Percentiles rank a stretch among this genome's conserved stretches.
Conservation (phyloP, 2,329 filamentous ascomycete genomes). For the Fusarium gaditjirri region DNA sequence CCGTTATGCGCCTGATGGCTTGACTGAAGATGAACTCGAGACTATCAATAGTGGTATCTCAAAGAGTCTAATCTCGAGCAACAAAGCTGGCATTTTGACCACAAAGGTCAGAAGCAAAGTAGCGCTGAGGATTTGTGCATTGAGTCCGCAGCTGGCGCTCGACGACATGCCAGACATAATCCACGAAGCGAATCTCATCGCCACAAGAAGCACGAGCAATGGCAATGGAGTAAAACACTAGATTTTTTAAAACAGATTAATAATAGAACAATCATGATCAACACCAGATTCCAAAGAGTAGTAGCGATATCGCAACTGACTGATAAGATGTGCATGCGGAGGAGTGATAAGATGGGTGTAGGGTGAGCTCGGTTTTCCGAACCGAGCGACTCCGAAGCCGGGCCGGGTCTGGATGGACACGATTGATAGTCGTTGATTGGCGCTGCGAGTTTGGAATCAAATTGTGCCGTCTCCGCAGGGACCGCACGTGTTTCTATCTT, state of each 20-base stretch:
- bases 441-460: conserved; percentile 23
- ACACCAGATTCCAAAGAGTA: background rate
- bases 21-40: background rate
- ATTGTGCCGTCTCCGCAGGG: background rate
- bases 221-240: background rate
- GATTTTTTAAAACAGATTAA: background rate
- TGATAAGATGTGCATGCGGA: background rate
- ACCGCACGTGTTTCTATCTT: conserved; percentile 13
- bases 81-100: conserved; percentile 2
- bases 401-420: background rate
- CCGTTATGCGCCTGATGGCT: conserved; percentile 10
- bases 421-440: conserved; percentile 13
- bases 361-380: conserved; percentile 11
- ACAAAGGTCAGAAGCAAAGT: conserved; percentile 13
- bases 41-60: background rate
- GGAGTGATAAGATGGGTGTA: background rate
- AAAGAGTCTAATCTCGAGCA: conserved; percentile 14
- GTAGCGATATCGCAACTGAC: background rate
- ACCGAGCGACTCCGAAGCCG: conserved; percentile 13
- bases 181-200: background rate
- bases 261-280: conserved; percentile 11
- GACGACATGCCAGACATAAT: conserved; percentile 18
- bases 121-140: background rate
- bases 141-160: conserved; percentile 2
- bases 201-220: background rate